phyloP scores from a whole-genome alignment of 129 eudicot species.

The Heracleum sosnowskyi region DNA sequence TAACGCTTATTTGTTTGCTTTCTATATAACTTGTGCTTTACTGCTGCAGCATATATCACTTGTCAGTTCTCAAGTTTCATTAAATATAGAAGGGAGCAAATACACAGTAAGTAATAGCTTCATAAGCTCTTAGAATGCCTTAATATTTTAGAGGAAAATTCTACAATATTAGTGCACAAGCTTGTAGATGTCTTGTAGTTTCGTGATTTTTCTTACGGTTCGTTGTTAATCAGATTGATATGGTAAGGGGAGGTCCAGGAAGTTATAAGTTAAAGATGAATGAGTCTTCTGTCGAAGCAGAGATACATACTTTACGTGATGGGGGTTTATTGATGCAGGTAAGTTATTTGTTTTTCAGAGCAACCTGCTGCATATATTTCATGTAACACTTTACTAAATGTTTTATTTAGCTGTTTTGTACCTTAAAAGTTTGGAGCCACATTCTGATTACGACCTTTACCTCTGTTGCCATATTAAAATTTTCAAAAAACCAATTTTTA shows the following conservation, averaged over 20 bases:
- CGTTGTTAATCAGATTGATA: constrained; percentile 50
- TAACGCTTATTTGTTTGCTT: background rate
- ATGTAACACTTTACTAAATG: background rate
- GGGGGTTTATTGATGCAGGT: constrained; percentile 99
- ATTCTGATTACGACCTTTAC: background rate
- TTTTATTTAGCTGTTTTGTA: constrained; percentile 4
- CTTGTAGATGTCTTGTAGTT: constrained; percentile 4
- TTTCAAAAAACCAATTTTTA: background rate
- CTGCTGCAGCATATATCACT: constrained; percentile 91
- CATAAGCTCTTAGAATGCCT: background rate
- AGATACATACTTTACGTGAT: constrained; percentile 95
- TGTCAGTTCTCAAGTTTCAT: constrained; percentile 75
- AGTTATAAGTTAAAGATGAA: constrained; percentile 80
- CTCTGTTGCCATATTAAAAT: background rate
- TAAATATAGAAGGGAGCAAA: constrained; percentile 94
- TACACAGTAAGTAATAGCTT: constrained; percentile 59
- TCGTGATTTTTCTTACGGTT: background rate
- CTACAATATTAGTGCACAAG: background rate
- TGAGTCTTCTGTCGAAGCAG: constrained; percentile 85
- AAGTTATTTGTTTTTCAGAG: constrained; percentile 5
- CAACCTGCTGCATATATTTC: background rate
- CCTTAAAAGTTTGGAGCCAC: background rate
- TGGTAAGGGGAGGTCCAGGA: constrained; percentile 97
- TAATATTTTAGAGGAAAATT: background rate
- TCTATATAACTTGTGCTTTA: constrained; percentile 1